Base-by-base conservation (phyloP, 2,329 filamentous ascomycete genomes). In the Neonectria faginata region DNA sequence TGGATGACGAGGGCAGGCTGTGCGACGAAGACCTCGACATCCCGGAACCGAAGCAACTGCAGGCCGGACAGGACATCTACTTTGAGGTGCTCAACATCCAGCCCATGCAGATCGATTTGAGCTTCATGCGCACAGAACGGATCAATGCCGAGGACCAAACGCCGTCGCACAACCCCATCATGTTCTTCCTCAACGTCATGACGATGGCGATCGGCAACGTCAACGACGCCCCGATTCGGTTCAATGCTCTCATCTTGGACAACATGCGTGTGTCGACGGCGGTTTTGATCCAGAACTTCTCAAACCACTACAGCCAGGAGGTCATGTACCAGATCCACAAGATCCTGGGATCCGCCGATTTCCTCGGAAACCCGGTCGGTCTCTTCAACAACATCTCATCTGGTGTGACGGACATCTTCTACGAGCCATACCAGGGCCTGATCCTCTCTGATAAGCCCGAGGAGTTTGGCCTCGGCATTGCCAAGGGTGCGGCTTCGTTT, bases 141-240 rank as follows among this genome's bases (percentile, higher is more conserved):
- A 92, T 99, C 81, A 99, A 99, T 69, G 95, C 93, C 2, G 95
- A 98, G 77, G 94, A 98, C 78, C 97, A 96, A 72, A 92, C 94
- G 51, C 93, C 93, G 14, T 93, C 93, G 1, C 89, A 88, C 45
- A 99, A 97, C 75, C 97, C 97, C 0, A 86, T 99, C 78, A 98
- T 98, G 94, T 99, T 98, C 82, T 94, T 97, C 77, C 90, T 98
- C 78, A 98, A 99, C 75, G 93, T 98, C 70, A 90, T 99, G 84
- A 98, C 97, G 0, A 99, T 99, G 96, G 97, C 96, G 14, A 96
- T 99, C 74, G 96, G 96, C 68, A 99, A 99, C 74, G 93, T 99
- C 83, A 99, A 99, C 74, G 97, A 99, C 79, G 96, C 96, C 7
- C 97, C 96, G 0, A 90, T 99, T 57, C 90, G 93, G 52, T 89